Conservation (phyloP, 257 asterid species). For the Handroanthus guayacan region DNA sequence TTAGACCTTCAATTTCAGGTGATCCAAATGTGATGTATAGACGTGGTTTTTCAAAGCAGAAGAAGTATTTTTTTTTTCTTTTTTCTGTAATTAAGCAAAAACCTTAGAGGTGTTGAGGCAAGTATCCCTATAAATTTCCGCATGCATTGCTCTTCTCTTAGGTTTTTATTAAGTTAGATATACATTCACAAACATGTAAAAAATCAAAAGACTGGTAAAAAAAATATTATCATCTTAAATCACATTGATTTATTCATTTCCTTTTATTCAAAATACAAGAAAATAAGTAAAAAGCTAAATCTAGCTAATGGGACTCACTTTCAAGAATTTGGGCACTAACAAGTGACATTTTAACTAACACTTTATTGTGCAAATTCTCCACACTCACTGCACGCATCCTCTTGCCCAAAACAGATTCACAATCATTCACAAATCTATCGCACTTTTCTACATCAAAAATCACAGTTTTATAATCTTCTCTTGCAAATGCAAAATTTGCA, state of each 20-base stretch:
- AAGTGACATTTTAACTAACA: conserved; percentile 18
- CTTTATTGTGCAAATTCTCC: background rate
- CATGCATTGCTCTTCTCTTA: too few relatives aligned
- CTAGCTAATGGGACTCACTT: background rate
- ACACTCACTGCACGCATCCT: background rate
- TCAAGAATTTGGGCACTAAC: conserved; percentile 13
- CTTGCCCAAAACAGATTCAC: conserved; percentile 4
- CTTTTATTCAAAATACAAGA: background rate
- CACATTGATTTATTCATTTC: background rate
- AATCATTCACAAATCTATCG: conserved; percentile 28
- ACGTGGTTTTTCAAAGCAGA: too few relatives aligned
- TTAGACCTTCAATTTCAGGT: too few relatives aligned
- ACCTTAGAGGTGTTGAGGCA: too few relatives aligned
- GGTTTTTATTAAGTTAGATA: too few relatives aligned
- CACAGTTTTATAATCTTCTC: conserved; percentile 12
- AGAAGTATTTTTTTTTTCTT: too few relatives aligned
- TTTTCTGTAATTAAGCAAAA: too few relatives aligned
- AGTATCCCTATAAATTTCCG: too few relatives aligned
- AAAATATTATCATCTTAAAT: too few relatives aligned
- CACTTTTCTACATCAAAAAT: conserved; percentile 2
- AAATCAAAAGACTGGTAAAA: too few relatives aligned
- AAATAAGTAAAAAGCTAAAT: background rate
- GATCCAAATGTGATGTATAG: too few relatives aligned
- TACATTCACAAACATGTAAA: too few relatives aligned
- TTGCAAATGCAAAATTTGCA: background rate